Base-by-base conservation (phyloP, 164 flowering plant genomes). In the Brasenia schreberi region DNA sequence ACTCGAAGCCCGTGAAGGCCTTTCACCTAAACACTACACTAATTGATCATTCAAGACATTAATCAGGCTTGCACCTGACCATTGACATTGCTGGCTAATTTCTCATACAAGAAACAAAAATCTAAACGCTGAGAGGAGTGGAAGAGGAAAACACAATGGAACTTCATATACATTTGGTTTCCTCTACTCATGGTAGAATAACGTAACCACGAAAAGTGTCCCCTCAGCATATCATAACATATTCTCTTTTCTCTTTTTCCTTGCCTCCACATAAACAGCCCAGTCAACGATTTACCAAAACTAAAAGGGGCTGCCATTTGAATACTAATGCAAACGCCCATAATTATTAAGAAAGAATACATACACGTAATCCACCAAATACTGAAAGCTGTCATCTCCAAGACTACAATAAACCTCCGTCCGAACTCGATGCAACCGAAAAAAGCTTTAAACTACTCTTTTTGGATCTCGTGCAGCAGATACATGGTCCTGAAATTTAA, bases 401-500 rank as follows among this genome's bases (percentile, higher is more conserved):
- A 49, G 56, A 49, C 16, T 9, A 9, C 56, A 49, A 49, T 61
- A 18, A 61, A 11, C 12, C 12, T n/a, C 1, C 62, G 5, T 7
- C 18, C 18, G 12, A 61, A 61, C 4, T 23, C 11, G 65, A 7
- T 9, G n/a, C 64, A 62, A 16, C 27, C 6, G 65, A 10, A 52
- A 63, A 66, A 9, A 7, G 16, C 59, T 63, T 76, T 68, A 86
- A 64, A 72, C 52, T 59, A 86, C 79, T 75, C 84, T 81, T 71
- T 85, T 92, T 64, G 86, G 72, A 77, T 85, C 96, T 65, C 98
- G 91, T 66, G 92, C 92, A 65, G 92, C 81, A 0, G 91, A 84
- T 67, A 89, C 18, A 84, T 89, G 96, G 67, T 87, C 97, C 92
- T 86, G 87, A 49, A 49, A 49, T 49, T 49, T 14, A 49, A 49